Evolutionary conservation across 2,329 filamentous ascomycete genomes (phyloP).

Genomic region (Nothophaeocryptopus gaeumannii): DNA sequence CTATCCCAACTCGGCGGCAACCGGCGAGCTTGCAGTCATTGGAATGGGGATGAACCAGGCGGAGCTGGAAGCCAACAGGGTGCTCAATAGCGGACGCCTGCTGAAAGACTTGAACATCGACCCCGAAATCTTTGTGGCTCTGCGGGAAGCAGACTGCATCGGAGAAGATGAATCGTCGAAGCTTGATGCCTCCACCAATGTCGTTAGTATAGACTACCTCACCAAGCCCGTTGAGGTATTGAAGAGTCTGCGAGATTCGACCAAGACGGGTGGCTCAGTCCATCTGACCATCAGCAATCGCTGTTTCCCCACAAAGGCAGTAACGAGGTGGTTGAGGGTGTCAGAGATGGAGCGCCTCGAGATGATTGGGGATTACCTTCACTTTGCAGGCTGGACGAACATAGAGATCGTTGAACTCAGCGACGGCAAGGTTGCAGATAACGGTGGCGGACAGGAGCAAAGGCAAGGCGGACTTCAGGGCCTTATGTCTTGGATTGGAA

Average conservation of each 20-base stretch:
- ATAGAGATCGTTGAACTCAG: slow-evolving; percentile 55
- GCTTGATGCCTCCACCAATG: slow-evolving; percentile 50
- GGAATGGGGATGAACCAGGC: slow-evolving; percentile 50
- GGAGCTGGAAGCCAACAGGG: slow-evolving; percentile 45
- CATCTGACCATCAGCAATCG: slow-evolving; percentile 53
- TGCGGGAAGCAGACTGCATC: slow-evolving; percentile 16
- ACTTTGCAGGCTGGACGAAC: slow-evolving; percentile 51
- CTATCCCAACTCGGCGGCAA: slow-evolving; percentile 37
- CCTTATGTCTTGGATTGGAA: slow-evolving; percentile 35
- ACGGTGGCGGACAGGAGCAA: slow-evolving; percentile 6
- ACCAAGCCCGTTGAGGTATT: slow-evolving; percentile 48
- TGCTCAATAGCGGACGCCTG: slow-evolving; percentile 35
- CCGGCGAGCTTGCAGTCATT: slow-evolving; percentile 40
- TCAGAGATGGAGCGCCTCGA: slow-evolving; percentile 45
- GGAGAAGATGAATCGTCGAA: slow-evolving; percentile 9
- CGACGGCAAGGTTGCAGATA: slow-evolving; percentile 34
- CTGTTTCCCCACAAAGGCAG: slow-evolving; percentile 54
- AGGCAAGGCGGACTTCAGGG: slow-evolving; percentile 26
- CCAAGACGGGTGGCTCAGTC: slow-evolving; percentile 45
- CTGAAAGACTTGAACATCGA: slow-evolving; percentile 48
- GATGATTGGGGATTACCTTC: slow-evolving; percentile 54
- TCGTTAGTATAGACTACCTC: slow-evolving; percentile 54
- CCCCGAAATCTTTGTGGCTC: slow-evolving; percentile 30
- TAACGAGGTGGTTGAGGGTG: slow-evolving; percentile 48
- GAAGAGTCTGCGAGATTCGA: slow-evolving; percentile 39